phyloP scores from a whole-genome alignment of 2,329 filamentous ascomycete species.

The Microdochium bolleyi region DNA sequence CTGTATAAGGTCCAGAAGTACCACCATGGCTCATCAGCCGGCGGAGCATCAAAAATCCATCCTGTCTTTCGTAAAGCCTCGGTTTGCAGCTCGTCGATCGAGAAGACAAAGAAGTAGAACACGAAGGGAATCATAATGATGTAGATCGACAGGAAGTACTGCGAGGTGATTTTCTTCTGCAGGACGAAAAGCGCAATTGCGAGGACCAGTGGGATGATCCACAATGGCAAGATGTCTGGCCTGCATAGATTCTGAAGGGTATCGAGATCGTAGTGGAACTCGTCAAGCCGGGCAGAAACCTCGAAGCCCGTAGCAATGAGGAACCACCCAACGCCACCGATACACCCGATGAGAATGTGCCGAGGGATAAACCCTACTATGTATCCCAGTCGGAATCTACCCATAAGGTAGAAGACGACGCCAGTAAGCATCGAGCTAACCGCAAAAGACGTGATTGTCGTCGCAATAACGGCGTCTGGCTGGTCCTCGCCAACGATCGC shows the following conservation, averaged over 20 bases:
- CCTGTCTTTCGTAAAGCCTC: conserved; percentile 61
- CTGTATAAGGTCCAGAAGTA: conserved; percentile 95
- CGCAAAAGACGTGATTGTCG: conserved; percentile 86
- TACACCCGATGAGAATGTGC: conserved; percentile 93
- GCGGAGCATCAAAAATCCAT: conserved; percentile 88
- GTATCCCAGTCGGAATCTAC: conserved; percentile 78
- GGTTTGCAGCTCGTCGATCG: conserved; percentile 59
- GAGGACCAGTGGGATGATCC: conserved; percentile 71
- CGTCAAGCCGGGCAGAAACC: conserved; percentile 82
- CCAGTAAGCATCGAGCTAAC: conserved; percentile 88
- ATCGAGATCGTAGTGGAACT: conserved; percentile 70
- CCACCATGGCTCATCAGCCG: conserved; percentile 85
- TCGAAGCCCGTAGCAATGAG: conserved; percentile 86
- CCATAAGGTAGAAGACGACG: conserved; percentile 84
- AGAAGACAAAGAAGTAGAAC: conserved; percentile 72
- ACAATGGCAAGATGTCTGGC: conserved; percentile 69
- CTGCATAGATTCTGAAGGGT: conserved; percentile 70
- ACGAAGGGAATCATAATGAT: conserved; percentile 71
- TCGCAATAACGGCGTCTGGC: conserved; percentile 81
- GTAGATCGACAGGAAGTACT: conserved; percentile 79
- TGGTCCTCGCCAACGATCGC: conserved; percentile 69
- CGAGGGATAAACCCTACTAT: conserved; percentile 95
- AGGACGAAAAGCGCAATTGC: conserved; percentile 69
- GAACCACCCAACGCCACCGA: conserved; percentile 95
- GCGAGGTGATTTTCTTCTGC: conserved; percentile 69